Evolutionary conservation across 331 rosid genomes (phyloP), one percentile per base, ranked within the genome.

Genomic region (Malus hybrid): DNA sequence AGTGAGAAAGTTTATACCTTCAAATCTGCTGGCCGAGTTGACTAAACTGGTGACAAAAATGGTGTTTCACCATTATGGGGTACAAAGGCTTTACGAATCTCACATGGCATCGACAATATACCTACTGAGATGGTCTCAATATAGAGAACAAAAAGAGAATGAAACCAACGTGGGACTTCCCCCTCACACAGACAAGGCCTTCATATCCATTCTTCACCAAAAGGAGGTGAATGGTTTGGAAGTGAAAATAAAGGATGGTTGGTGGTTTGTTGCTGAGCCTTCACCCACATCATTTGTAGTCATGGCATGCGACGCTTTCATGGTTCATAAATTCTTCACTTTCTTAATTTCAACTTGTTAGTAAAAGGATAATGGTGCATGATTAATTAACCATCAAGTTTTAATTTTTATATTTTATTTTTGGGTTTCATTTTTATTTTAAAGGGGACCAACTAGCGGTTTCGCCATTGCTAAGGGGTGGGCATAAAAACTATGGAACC

Each of bases 201-300:
- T 76, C 61, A 24, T 55, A 29, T 76, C 81, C 52, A 33, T 76
- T 39, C 67, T 76, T 66, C 67, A 76, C 46, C 84, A 81, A 36
- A 12, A 48, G 50, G 67, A 81, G 70, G 54, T 66, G 28, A 44
- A 22, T 20, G 84, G 81, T 39, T 78, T 81, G 67, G 78, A 81
- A 46, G 46, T 76, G 4, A 66, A 67, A 65, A 16, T 68, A 32
- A 81, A 76, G 71, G 81, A 76, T 9, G 68, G 78, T 52, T 62
- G 32, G 24, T 72, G 81, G 84, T 57, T 76, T n/a, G 74, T 13
- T 44, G 74, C 27, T 9, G 34, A 67, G 39, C 76, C 75, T 61
- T 67, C 79, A 22, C 57, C 72, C 12, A 57, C 76, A 9, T 59
- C 79, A 0, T 80, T 74, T 61, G 11, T 61, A 12, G 48, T 74